Evolutionary conservation across 2,329 filamentous ascomycete genomes (phyloP).

Genomic region (Alternaria viburni): DNA sequence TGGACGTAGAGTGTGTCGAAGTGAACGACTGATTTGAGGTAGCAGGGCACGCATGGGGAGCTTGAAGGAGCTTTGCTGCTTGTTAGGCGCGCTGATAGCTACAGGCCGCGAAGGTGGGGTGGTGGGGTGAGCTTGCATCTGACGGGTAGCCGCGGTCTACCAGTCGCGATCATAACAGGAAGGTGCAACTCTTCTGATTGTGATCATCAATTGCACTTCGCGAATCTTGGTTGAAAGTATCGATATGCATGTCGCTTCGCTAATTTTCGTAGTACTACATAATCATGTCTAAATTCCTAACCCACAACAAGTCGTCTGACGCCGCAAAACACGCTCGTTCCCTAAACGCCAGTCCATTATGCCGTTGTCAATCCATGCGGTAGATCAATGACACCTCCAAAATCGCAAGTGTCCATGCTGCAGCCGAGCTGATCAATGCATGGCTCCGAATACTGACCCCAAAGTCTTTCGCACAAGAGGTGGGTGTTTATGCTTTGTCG

Average conservation of each 20-base stretch:
- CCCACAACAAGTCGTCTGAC: background rate
- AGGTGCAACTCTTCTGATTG: conserved; percentile 13
- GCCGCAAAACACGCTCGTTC: conserved; percentile 3
- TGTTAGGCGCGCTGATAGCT: conserved; percentile 13
- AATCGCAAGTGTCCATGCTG: background rate
- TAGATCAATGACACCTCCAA: background rate
- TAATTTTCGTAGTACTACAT: conserved; percentile 10
- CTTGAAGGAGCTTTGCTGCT: conserved; percentile 19
- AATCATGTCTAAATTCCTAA: conserved; percentile 9
- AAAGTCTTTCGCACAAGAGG: background rate
- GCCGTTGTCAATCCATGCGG: background rate
- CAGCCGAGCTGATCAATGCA: background rate
- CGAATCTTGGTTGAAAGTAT: background rate
- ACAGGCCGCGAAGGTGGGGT: conserved; percentile 28
- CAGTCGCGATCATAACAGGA: conserved; percentile 21
- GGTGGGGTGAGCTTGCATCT: conserved; percentile 27
- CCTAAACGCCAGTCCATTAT: conserved; percentile 14
- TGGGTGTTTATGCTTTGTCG: background rate
- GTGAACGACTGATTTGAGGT: conserved; percentile 8
- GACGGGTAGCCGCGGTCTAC: conserved; percentile 32
- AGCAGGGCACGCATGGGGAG: conserved; percentile 18
- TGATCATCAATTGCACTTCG: background rate
- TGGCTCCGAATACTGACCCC: background rate
- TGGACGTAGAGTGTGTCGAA: conserved; percentile 8
- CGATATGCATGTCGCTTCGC: background rate